Percentiles rank a stretch among this genome's conserved stretches.
Evolutionary conservation across 306 rosid genomes (phyloP).

Genomic region (Glycine tomentella): DNA sequence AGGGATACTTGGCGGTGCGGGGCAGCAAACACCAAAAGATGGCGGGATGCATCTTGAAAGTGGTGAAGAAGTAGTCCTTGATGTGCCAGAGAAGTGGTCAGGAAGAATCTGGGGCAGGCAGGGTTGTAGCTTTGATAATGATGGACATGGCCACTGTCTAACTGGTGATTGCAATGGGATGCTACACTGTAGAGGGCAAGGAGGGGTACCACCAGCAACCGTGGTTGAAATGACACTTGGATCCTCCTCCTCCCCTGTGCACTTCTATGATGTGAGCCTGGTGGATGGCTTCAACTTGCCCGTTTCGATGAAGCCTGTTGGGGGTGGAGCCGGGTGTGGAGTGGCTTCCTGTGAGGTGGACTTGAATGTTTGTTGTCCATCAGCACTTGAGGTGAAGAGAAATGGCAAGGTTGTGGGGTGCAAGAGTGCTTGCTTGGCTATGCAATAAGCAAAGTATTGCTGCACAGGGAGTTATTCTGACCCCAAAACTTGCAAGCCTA

Average conservation of each 20-base stretch:
- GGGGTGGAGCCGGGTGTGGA: slow-evolving; percentile 93
- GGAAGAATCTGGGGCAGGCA: slow-evolving; percentile 98
- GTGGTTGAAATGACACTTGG: slow-evolving; percentile 97
- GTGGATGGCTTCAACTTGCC: slow-evolving; percentile 97
- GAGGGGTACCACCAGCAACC: slow-evolving; percentile 88
- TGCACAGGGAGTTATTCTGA: slow-evolving; percentile 86
- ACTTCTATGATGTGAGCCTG: slow-evolving; percentile 90
- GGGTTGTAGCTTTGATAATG: slow-evolving; percentile 71
- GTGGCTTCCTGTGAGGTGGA: slow-evolving; percentile 89
- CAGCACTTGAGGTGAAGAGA: slow-evolving; percentile 81
- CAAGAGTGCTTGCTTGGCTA: slow-evolving; percentile 96
- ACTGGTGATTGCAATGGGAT: slow-evolving; percentile 80
- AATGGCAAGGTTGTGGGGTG: slow-evolving; percentile 86
- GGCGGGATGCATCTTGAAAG: slow-evolving; percentile 89
- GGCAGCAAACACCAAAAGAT: slow-evolving; percentile 72
- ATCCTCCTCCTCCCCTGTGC: slow-evolving; percentile 81
- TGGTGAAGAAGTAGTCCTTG: slow-evolving; percentile 76
- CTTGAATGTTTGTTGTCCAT: slow-evolving; percentile 89
- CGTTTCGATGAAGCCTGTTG: slow-evolving; percentile 89
- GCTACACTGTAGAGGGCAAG: slow-evolving; percentile 67
- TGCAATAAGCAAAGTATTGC: slow-evolving; percentile 93
- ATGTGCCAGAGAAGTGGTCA: slow-evolving; percentile 81
- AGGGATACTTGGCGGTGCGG: slow-evolving; percentile 86
- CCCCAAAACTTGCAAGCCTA: slow-evolving; percentile 87
- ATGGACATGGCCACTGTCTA: slow-evolving; percentile 73